phyloP scores from a whole-genome alignment of 179 eudicot genomes.

The Spinacia oleracea region DNA sequence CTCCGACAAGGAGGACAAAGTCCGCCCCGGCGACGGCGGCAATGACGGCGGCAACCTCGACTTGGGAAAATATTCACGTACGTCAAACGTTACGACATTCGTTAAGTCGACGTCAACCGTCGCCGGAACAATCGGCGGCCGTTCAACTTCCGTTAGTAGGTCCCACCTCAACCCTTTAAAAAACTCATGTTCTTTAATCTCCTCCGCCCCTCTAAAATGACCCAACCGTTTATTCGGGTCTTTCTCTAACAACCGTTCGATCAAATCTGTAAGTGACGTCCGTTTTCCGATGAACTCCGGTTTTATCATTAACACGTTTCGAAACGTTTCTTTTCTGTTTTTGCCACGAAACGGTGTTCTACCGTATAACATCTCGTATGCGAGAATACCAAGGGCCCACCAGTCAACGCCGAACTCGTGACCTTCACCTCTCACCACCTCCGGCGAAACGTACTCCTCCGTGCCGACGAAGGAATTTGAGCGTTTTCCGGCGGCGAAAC shows the following conservation, averaged over 20 bases:
- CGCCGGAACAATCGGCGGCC: slow-evolving; percentile 76
- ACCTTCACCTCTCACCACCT: slow-evolving; percentile 62
- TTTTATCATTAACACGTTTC: slow-evolving; percentile 38
- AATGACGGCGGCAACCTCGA: slow-evolving; percentile 34
- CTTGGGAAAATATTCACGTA: slow-evolving; percentile 54
- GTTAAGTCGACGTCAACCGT: slow-evolving; percentile 12
- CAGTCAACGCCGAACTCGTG: slow-evolving; percentile 85
- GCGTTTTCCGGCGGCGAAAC: slow-evolving; percentile 46
- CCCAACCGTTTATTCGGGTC: slow-evolving; percentile 70
- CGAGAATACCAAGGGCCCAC: slow-evolving; percentile 77
- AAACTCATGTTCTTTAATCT: slow-evolving; percentile 67
- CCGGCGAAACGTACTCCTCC: slow-evolving; percentile 88
- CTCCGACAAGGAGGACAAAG: slow-evolving; percentile 38
- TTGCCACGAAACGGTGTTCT: slow-evolving; percentile 74
- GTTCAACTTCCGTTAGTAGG: slow-evolving; percentile 53
- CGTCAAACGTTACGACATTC: slow-evolving; percentile 35
- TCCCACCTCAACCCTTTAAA: slow-evolving; percentile 76
- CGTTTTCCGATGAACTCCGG: slow-evolving; percentile 54
- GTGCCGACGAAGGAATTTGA: slow-evolving; percentile 85
- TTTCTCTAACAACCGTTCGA: slow-evolving; percentile 62
- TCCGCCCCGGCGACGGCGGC: slow-evolving; percentile 33
- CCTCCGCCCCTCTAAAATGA: slow-evolving; percentile 54
- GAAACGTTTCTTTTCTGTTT: slow-evolving; percentile 67
- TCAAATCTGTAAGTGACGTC: slow-evolving; percentile 55
- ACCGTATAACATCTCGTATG: slow-evolving; percentile 86